Conservation (phyloP, 2,329 filamentous ascomycete species). For the Colletotrichum sansevieriae region DNA sequence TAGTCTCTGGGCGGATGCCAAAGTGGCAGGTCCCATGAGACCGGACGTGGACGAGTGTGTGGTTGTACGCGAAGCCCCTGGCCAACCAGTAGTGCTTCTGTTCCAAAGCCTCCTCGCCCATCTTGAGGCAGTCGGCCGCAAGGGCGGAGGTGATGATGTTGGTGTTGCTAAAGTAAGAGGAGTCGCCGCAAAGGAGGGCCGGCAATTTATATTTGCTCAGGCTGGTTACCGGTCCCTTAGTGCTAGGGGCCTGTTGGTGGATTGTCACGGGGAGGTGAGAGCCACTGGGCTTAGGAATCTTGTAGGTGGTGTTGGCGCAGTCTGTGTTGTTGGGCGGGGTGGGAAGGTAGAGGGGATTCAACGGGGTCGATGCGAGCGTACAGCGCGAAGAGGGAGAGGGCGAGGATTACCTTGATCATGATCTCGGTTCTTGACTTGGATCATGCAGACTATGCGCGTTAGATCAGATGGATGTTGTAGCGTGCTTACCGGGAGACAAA, state of each 20-base stretch:
- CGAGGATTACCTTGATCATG: conserved; percentile 18
- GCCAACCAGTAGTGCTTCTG: conserved; percentile 2
- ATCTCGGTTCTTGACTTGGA: conserved; percentile 7
- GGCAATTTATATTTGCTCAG: not conserved
- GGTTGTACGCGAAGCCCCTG: conserved; percentile 21
- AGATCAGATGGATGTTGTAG: conserved; percentile 7
- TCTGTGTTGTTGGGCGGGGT: conserved; percentile 15
- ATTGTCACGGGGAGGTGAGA: not conserved
- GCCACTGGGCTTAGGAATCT: not conserved
- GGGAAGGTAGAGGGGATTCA: not conserved
- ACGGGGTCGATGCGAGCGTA: conserved; percentile 7
- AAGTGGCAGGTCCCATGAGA: conserved; percentile 19
- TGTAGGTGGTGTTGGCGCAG: conserved; percentile 3
- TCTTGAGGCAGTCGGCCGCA: conserved; percentile 1
- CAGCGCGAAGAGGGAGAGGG: conserved; percentile 4
- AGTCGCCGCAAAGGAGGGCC: conserved; percentile 12
- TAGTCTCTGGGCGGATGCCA: conserved; percentile 22
- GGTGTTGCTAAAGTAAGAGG: conserved; percentile 22
- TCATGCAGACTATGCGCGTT: conserved; percentile 13
- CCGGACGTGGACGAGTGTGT: conserved; percentile 14
- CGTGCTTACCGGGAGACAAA: conserved; percentile 12
- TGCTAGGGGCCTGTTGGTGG: not conserved
- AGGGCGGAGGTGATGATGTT: conserved; percentile 8
- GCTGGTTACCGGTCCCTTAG: not conserved
- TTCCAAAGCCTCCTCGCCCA: too few species aligned